Conservation (phyloP, 495 filamentous ascomycete genomes). For the Daldinia bambusicola region DNA sequence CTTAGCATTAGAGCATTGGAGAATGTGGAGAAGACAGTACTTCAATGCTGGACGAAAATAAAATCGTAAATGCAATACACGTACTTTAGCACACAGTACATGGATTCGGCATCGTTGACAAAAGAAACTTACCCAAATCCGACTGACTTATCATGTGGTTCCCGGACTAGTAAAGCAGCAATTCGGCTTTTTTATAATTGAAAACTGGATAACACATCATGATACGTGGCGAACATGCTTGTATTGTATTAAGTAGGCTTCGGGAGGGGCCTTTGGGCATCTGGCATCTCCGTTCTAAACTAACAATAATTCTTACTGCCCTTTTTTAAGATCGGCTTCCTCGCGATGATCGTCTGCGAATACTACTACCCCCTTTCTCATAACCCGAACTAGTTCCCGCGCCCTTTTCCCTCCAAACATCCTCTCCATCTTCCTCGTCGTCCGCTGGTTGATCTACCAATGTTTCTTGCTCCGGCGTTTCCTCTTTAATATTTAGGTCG, state of each 20-base stretch:
- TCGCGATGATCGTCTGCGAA: constrained; percentile 42
- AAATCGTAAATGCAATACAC: no score
- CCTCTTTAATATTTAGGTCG: constrained; percentile 42
- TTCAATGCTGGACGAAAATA: no score
- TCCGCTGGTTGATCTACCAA: constrained; percentile 49
- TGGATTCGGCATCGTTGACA: background rate
- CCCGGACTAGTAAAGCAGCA: constrained; percentile 1
- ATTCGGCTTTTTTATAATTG: constrained; percentile 4
- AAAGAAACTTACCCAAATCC: background rate
- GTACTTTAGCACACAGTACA: background rate
- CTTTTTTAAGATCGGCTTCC: constrained; percentile 21
- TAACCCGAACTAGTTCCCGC: constrained; percentile 61
- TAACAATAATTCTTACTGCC: background rate
- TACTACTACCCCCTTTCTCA: constrained; percentile 37
- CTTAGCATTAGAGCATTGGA: background rate
- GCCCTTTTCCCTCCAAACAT: constrained; percentile 54
- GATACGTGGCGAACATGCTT: constrained; percentile 3
- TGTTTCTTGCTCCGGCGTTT: constrained; percentile 41
- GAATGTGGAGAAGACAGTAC: background rate
- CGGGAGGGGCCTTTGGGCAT: background rate
- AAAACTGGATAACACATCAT: constrained; percentile 4
- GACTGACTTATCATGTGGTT: background rate
- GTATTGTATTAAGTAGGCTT: constrained; percentile 8
- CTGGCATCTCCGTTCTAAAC: background rate
- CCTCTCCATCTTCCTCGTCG: constrained; percentile 54